These are phyloP conservation scores for Cutaneotrichosporon sp. DNA, from an alignment of 1,284 basidiomycete genomes.

Conservation along the genomic window DNA sequence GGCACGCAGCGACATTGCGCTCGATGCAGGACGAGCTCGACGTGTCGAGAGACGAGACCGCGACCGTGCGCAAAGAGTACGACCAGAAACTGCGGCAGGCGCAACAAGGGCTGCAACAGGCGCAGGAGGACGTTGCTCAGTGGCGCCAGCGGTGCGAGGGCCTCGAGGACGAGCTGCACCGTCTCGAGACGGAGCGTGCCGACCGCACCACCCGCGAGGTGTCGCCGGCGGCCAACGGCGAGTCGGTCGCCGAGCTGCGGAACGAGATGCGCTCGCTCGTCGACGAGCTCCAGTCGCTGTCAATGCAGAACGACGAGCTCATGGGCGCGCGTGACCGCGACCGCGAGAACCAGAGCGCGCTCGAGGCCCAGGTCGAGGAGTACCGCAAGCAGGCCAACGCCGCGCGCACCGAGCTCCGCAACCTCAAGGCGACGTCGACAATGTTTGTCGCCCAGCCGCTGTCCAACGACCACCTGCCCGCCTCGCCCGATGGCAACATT, in stretches of 20 bases:
- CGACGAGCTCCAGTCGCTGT: slow-evolving; percentile 76
- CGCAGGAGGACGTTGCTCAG: slow-evolving; percentile 68
- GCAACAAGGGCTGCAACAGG: slow-evolving; percentile 55
- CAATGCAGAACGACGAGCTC: slow-evolving; percentile 85
- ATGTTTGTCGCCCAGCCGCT: slow-evolving; percentile 64
- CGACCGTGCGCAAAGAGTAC: slow-evolving; percentile 34
- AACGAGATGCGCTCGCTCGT: slow-evolving; percentile 84
- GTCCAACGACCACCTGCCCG: slow-evolving; percentile 78
- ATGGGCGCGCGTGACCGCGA: slow-evolving; percentile 82
- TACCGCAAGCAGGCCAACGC: slow-evolving; percentile 93
- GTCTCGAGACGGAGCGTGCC: slow-evolving; percentile 40
- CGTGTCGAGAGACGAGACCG: slow-evolving; percentile 41
- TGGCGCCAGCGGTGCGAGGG: slow-evolving; percentile 71
- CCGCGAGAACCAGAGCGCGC: slow-evolving; percentile 70
- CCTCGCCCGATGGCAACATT: slow-evolving; percentile 83
- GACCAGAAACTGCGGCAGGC: slow-evolving; percentile 39
- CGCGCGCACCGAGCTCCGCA: slow-evolving; percentile 90
- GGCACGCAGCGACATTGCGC: slow-evolving; percentile 66
- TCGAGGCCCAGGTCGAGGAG: slow-evolving; percentile 80
- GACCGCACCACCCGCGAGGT: slow-evolving; percentile 15
- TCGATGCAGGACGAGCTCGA: slow-evolving; percentile 66
- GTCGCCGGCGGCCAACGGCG: slow-evolving; percentile 10
- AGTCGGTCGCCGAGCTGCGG: slow-evolving; percentile 72
- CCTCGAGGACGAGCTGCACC: slow-evolving; percentile 65
- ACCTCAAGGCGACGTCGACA: slow-evolving; percentile 70